Evolutionary conservation across 2,329 filamentous ascomycete species (phyloP).

Genomic region (Orbilia quercus): DNA sequence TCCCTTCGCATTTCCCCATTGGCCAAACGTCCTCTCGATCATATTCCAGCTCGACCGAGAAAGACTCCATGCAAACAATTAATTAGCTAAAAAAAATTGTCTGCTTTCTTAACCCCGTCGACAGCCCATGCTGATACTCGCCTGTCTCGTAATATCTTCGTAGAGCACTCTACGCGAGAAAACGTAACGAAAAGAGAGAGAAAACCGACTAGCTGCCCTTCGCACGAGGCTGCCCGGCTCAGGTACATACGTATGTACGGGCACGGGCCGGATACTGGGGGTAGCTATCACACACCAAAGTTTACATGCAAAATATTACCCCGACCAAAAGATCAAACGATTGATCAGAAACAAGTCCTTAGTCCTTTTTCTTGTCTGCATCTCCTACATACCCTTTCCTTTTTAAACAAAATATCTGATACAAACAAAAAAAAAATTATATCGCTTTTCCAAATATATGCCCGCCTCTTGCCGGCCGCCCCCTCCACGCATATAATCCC

Average conservation of each 20-base stretch:
- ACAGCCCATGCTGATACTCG: neutral
- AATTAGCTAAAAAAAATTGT: too few species aligned
- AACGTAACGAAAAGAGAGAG: too few species aligned
- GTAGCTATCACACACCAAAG: neutral
- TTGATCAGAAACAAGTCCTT: neutral
- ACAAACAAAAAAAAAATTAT: too few species aligned
- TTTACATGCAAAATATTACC: conserved; percentile 2
- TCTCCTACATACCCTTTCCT: too few species aligned
- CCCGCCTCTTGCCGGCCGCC: conserved; percentile 30
- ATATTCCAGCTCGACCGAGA: neutral
- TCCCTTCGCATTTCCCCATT: too few species aligned
- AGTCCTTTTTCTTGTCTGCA: neutral
- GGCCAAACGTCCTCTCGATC: too few species aligned
- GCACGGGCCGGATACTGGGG: conserved; percentile 32
- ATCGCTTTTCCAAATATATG: conserved; percentile 44
- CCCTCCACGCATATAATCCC: neutral
- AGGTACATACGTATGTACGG: too few species aligned
- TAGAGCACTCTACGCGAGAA: neutral
- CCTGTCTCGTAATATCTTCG: conserved; percentile 4
- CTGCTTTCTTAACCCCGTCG: neutral
- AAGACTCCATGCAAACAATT: neutral
- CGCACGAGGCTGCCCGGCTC: conserved; percentile 35
- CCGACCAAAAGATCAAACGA: neutral
- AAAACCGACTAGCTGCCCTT: conserved; percentile 1
- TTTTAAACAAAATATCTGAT: too few species aligned